A percentile compares a stretch with the other conserved stretches of the same genome.
Evolutionary conservation across 345 rosid species (phyloP).

Genomic region (Gynandropsis gynandra): DNA sequence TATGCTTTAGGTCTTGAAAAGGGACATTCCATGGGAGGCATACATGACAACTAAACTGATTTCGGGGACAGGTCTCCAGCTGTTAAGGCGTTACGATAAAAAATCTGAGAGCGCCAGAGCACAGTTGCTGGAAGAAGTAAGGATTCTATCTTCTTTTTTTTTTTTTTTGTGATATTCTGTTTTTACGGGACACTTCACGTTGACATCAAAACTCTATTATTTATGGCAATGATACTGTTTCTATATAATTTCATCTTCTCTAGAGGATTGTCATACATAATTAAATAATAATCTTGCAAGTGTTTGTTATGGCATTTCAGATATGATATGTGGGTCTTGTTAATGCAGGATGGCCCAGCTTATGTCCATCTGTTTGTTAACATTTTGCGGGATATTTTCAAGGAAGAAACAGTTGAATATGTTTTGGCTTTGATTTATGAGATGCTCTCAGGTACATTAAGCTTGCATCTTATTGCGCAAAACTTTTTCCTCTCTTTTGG

Average conservation of each 20-base stretch:
- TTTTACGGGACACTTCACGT: too few relatives aligned
- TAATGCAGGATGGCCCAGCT: conserved; percentile 88
- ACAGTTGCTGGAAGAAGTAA: conserved; percentile 85
- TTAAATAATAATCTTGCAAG: not conserved
- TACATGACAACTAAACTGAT: conserved; percentile 89
- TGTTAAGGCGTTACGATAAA: conserved; percentile 79
- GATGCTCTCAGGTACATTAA: conserved; percentile 63
- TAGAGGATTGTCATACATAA: not conserved
- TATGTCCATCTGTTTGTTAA: conserved; percentile 76
- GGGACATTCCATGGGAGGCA: conserved; percentile 99
- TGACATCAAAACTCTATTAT: not conserved
- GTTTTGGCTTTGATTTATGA: conserved; percentile 89
- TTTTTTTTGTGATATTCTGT: conserved; percentile 1
- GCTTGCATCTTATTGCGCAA: not conserved
- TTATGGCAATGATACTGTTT: conserved; percentile 2
- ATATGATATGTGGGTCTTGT: conserved; percentile 16
- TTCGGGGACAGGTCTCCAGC: conserved; percentile 79
- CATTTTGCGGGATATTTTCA: conserved; percentile 78
- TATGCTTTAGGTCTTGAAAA: conserved; percentile 58
- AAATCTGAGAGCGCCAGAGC: conserved; percentile 71
- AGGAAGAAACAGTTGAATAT: conserved; percentile 98
- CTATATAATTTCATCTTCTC: not conserved
- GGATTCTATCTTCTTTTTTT: not conserved
- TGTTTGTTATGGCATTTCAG: conserved; percentile 3
- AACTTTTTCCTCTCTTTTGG: not conserved